These are phyloP conservation scores for Austroboletus niveus DNA, from an alignment of 1,284 basidiomycete species.

Conservation along the genomic window DNA sequence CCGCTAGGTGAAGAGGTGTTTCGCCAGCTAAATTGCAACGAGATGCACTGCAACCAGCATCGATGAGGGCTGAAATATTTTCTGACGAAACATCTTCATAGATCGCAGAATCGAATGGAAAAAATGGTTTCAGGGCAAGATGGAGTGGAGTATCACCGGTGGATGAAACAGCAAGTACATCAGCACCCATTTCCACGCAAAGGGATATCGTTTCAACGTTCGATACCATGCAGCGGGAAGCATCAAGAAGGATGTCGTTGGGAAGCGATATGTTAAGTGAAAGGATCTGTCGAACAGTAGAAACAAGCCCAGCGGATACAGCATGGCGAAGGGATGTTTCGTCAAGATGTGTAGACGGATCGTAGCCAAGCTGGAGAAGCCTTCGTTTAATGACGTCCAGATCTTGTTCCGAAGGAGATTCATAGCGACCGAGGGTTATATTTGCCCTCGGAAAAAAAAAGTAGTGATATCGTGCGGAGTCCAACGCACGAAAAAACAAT, in stretches of 20 bases:
- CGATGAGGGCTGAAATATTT: not conserved
- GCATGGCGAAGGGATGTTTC: not conserved
- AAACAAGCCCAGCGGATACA: slow-evolving; percentile 1
- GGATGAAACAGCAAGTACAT: not conserved
- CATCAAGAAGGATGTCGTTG: slow-evolving; percentile 9
- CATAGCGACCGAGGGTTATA: no score
- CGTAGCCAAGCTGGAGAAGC: slow-evolving; percentile 6
- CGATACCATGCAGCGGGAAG: not conserved
- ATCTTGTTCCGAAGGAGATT: not conserved
- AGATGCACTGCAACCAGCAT: slow-evolving; percentile 9
- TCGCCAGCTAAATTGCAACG: not conserved
- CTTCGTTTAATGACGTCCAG: not conserved
- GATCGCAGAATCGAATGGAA: not conserved
- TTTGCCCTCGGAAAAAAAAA: no score
- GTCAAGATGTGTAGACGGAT: not conserved
- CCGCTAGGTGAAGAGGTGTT: slow-evolving; percentile 6
- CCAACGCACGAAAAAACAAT: not conserved
- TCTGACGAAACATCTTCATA: not conserved
- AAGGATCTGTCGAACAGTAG: not conserved
- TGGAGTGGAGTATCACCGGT: slow-evolving; percentile 7
- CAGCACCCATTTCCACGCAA: not conserved
- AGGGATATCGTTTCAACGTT: slow-evolving; percentile 1
- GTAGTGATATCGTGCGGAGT: not conserved
- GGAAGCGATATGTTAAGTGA: not conserved
- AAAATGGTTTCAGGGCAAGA: not conserved